A percentile compares a stretch with the other conserved stretches of the same genome.
Conservation (phyloP, 2,329 filamentous ascomycete species). For the Colletotrichum navitas region DNA sequence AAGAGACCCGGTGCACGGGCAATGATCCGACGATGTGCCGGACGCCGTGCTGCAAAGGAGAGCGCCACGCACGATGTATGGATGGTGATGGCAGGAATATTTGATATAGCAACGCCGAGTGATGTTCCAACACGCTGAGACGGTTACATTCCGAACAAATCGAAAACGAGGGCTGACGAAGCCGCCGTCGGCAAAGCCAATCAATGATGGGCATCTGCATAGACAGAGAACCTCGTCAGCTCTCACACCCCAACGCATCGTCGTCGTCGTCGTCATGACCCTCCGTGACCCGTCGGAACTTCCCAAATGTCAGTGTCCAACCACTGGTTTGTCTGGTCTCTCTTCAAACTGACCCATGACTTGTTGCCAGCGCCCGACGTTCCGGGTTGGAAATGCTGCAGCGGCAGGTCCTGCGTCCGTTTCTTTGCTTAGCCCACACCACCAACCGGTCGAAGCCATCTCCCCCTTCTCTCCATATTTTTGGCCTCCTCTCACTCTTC, state of each 20-base stretch:
- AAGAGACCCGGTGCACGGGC: not conserved
- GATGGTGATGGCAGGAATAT: not conserved
- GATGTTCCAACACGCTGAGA: conserved; percentile 9
- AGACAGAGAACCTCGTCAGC: not conserved
- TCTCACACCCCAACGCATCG: not conserved
- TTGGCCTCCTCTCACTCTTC: not conserved
- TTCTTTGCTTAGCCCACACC: conserved; percentile 5
- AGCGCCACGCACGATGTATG: too few relatives aligned
- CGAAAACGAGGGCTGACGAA: not conserved
- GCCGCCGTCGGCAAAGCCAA: not conserved
- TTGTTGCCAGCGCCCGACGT: conserved; percentile 17
- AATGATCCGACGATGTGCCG: conserved; percentile 6
- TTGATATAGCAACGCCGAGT: not conserved
- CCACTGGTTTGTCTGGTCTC: conserved; percentile 20
- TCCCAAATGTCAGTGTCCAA: not conserved
- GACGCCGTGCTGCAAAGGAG: not conserved
- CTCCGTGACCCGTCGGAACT: conserved; percentile 9
- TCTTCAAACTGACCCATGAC: not conserved
- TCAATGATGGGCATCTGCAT: not conserved
- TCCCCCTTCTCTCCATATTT: not conserved
- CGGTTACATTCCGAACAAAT: not conserved
- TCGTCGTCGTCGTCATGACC: not conserved
- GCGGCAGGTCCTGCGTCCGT: not conserved
- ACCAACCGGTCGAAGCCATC: not conserved
- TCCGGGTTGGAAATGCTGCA: conserved; percentile 15